Evolutionary conservation across 164 flowering plant genomes (phyloP).

Genomic region (Brasenia schreberi): DNA sequence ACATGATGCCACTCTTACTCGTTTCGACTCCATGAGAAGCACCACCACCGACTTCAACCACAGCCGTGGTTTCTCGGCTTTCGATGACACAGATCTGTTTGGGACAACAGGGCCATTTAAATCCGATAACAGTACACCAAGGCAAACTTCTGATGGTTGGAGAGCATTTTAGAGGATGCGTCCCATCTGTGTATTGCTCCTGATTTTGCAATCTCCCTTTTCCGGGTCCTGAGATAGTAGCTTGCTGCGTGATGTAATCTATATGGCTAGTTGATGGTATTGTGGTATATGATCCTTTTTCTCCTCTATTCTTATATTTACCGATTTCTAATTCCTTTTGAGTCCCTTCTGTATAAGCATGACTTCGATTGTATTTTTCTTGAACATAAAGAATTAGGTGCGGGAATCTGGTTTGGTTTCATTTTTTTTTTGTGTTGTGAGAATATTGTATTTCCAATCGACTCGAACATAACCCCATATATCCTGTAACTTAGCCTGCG

Average conservation of each 20-base stretch:
- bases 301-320: neutral
- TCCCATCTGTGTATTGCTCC: neutral
- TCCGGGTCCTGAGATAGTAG: neutral
- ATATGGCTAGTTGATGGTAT: neutral
- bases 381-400: neutral
- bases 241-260: neutral
- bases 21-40: constrained; percentile 49
- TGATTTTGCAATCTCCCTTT: neutral
- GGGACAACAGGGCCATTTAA: constrained; percentile 79
- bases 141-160: constrained; percentile 48
- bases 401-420: no score
- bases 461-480: no score
- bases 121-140: constrained; percentile 35
- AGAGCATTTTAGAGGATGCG: constrained; percentile 27
- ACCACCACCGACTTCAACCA: constrained; percentile 17
- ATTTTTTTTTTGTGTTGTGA: no score
- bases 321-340: neutral
- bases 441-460: neutral
- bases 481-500: no score
- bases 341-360: neutral
- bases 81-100: constrained; percentile 81
- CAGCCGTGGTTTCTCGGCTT: constrained; percentile 31
- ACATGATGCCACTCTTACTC: constrained; percentile 21
- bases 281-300: neutral
- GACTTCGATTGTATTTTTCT: neutral